These are phyloP conservation scores for Pseudotsuga menziesii DNA, from an alignment of 75 land plant species.

Conservation along the genomic window DNA sequence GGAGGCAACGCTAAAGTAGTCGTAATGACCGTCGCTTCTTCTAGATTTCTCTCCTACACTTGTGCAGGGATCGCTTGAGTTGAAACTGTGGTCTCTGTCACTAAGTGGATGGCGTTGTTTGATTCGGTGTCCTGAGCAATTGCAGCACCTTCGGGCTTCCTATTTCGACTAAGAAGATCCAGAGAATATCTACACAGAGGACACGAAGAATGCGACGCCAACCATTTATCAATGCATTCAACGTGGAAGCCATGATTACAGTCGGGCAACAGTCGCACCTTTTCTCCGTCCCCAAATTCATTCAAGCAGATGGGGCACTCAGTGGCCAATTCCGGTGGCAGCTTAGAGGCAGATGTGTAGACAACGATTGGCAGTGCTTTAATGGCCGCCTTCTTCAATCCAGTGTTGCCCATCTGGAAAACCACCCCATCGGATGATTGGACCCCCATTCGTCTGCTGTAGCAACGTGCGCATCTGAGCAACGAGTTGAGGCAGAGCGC, in stretches of 20 bases:
- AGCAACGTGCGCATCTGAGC: slow-evolving; percentile 40
- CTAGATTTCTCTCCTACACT: no score
- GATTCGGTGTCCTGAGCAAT: no score
- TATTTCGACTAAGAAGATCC: no score
- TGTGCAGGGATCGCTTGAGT: no score
- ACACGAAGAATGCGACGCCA: slow-evolving; percentile 54
- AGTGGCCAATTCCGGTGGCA: background rate
- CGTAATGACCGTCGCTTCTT: no score
- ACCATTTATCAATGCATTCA: slow-evolving; percentile 71
- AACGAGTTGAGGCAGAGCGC: slow-evolving; percentile 51
- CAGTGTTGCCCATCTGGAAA: slow-evolving; percentile 11
- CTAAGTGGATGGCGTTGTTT: no score
- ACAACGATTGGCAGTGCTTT: slow-evolving; percentile 22
- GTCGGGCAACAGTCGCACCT: slow-evolving; percentile 46
- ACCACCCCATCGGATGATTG: slow-evolving; percentile 15
- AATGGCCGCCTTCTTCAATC: background rate
- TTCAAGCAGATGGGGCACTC: slow-evolving; percentile 65
- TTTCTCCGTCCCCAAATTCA: slow-evolving; percentile 46
- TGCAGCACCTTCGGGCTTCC: no score
- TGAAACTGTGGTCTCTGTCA: no score
- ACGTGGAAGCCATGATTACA: slow-evolving; percentile 73
- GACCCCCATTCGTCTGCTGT: slow-evolving; percentile 17
- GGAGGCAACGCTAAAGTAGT: no score
- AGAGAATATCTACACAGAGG: slow-evolving; percentile 38
- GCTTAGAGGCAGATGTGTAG: slow-evolving; percentile 13